A percentile compares a stretch with the other conserved stretches of the same genome.
phyloP scores from a whole-genome alignment of 805 yeast genomes.

The Candida vaughaniae region DNA sequence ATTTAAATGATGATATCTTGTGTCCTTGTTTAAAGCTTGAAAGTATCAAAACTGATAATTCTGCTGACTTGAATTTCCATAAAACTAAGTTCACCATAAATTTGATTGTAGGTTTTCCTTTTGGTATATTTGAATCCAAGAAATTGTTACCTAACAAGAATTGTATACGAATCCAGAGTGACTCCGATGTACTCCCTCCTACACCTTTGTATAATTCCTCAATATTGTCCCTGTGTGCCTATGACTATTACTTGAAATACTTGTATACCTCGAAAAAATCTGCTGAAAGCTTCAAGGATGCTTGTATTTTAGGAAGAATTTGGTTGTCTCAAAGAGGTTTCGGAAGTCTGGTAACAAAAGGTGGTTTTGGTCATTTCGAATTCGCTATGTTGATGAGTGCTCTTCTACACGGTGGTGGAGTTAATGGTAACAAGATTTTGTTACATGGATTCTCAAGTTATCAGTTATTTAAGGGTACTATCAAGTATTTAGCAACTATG shows the following conservation, averaged over 20 bases:
- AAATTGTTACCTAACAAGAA: slow-evolving; percentile 80
- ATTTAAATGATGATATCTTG: slow-evolving; percentile 71
- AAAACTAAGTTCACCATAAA: slow-evolving; percentile 72
- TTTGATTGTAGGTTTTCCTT: slow-evolving; percentile 70
- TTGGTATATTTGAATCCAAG: slow-evolving; percentile 66
- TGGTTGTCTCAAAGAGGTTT: slow-evolving; percentile 92
- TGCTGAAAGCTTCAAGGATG: slow-evolving; percentile 82
- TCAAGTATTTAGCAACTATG: slow-evolving; percentile 77
- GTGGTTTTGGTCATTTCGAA: slow-evolving; percentile 93
- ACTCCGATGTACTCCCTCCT: slow-evolving; percentile 51
- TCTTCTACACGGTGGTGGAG: slow-evolving; percentile 79
- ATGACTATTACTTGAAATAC: slow-evolving; percentile 69
- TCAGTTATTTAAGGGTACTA: slow-evolving; percentile 87
- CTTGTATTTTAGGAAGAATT: slow-evolving; percentile 79
- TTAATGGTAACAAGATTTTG: slow-evolving; percentile 69
- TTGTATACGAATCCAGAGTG: slow-evolving; percentile 69
- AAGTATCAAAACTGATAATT: slow-evolving; percentile 49
- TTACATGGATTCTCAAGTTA: slow-evolving; percentile 88
- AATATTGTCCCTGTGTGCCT: slow-evolving; percentile 64
- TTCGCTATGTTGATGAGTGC: slow-evolving; percentile 80
- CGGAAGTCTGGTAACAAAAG: slow-evolving; percentile 56
- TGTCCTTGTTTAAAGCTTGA: slow-evolving; percentile 71
- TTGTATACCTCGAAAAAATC: slow-evolving; percentile 73
- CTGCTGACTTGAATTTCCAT: slow-evolving; percentile 53
- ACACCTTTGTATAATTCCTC: slow-evolving; percentile 89